Conservation (phyloP, 805 yeast genomes). For the Candida ascalaphidarum region DNA sequence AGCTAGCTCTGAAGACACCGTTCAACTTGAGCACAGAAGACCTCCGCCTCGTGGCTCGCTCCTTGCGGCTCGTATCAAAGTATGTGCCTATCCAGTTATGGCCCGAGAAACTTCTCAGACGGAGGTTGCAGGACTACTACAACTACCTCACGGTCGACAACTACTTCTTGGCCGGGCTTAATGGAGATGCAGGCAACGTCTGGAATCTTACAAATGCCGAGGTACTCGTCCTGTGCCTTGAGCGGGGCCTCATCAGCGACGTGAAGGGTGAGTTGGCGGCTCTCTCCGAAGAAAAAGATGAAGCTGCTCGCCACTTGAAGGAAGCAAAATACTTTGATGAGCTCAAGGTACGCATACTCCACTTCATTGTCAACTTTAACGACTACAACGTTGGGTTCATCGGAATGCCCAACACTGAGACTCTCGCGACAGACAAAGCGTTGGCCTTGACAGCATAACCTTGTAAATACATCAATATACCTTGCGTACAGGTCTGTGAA, state of each 20-base stretch:
- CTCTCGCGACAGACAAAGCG: too few relatives aligned
- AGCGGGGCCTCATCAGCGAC: slow-evolving; percentile 42
- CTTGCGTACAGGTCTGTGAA: too few relatives aligned
- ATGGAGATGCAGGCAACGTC: slow-evolving; percentile 20
- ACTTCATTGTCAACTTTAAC: slow-evolving; percentile 33
- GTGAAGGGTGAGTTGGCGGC: slow-evolving; percentile 12
- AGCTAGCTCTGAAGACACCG: slow-evolving; percentile 35
- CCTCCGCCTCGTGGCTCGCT: slow-evolving; percentile 24
- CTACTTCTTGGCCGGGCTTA: slow-evolving; percentile 30
- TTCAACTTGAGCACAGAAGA: slow-evolving; percentile 34
- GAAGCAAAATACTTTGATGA: slow-evolving; percentile 14
- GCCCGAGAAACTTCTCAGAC: slow-evolving; percentile 28
- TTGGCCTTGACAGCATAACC: too few relatives aligned
- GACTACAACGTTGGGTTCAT: slow-evolving; percentile 30
- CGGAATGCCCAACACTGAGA: too few relatives aligned
- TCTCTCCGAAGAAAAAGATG: slow-evolving; percentile 14
- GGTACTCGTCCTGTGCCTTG: slow-evolving; percentile 43
- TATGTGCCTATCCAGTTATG: slow-evolving; percentile 31
- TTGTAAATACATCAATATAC: too few relatives aligned
- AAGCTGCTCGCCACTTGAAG: slow-evolving; percentile 5
- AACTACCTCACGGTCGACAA: slow-evolving; percentile 47
- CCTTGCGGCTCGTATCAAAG: slow-evolving; percentile 29
- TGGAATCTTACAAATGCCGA: slow-evolving; percentile 43
- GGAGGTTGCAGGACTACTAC: slow-evolving; percentile 26
- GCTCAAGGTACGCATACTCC: slow-evolving; percentile 27